These are phyloP conservation scores for Ophiocordyceps camponoti-rufipedis DNA, from an alignment of 2,329 filamentous ascomycete species.

Conservation along the genomic window DNA sequence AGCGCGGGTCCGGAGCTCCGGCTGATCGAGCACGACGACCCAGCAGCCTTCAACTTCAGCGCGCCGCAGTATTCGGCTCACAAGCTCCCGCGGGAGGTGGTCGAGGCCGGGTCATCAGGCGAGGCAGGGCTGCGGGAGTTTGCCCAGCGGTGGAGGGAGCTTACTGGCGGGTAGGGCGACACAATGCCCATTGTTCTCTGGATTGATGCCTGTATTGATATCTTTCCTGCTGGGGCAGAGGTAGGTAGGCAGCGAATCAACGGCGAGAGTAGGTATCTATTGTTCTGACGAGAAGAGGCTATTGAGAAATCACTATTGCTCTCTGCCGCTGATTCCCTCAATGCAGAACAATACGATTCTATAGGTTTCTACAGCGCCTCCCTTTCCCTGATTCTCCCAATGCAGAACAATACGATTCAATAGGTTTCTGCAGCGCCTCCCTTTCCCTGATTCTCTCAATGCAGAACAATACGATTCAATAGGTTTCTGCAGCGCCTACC, in stretches of 20 bases:
- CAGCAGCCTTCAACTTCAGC: constrained; percentile 72
- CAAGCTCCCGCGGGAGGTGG: constrained; percentile 86
- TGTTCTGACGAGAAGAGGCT: neutral
- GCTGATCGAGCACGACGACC: constrained; percentile 67
- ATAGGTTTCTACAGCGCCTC: no score
- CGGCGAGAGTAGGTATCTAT: neutral
- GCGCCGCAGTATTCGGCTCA: constrained; percentile 85
- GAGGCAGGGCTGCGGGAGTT: constrained; percentile 69
- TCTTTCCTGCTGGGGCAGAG: no score
- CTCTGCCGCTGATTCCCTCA: neutral
- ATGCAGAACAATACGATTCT: neutral
- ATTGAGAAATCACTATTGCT: neutral
- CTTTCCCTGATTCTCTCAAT: neutral
- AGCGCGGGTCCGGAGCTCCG: constrained; percentile 56
- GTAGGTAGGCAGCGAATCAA: no score
- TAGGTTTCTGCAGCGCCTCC: no score
- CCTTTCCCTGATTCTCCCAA: neutral
- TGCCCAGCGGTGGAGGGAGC: constrained; percentile 53
- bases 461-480: neutral
- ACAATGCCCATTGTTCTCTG: neutral
- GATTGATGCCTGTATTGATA: neutral
- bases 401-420: neutral
- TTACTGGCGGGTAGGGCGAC: constrained; percentile 12
- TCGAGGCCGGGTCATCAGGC: constrained; percentile 49
- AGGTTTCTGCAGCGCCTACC: neutral